Conservation (phyloP, 805 yeast species). For the Millerozyma miso region DNA sequence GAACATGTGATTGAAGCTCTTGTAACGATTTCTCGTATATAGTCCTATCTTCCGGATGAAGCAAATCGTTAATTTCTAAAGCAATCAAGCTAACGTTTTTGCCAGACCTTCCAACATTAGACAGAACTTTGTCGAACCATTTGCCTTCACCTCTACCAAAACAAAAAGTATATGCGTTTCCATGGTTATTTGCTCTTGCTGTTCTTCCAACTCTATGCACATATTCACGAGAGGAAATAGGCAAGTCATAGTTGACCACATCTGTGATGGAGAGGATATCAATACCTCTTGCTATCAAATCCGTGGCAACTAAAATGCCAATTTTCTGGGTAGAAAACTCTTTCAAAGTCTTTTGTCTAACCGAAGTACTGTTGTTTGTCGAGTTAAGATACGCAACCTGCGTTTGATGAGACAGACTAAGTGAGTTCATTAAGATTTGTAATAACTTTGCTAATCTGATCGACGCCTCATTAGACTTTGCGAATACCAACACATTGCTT, state of each 20-base stretch:
- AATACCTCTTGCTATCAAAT: conserved; percentile 93
- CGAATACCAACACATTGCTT: conserved; percentile 53
- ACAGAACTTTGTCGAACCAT: conserved; percentile 51
- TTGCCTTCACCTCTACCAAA: conserved; percentile 74
- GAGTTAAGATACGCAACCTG: conserved; percentile 51
- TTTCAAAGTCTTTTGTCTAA: conserved; percentile 52
- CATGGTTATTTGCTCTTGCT: conserved; percentile 83
- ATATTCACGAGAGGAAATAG: conserved; percentile 83
- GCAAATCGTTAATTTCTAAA: conserved; percentile 16
- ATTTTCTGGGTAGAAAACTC: conserved; percentile 54
- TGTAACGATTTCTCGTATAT: conserved; percentile 23
- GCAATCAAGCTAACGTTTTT: conserved; percentile 17
- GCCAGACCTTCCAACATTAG: conserved; percentile 43
- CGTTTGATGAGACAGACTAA: conserved; percentile 10
- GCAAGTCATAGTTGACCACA: conserved; percentile 88
- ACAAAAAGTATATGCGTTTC: conserved; percentile 71
- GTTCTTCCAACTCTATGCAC: conserved; percentile 97
- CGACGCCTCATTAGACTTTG: conserved; percentile 81
- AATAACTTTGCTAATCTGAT: conserved; percentile 70
- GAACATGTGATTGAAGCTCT: conserved; percentile 15
- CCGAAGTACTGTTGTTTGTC: conserved; percentile 46
- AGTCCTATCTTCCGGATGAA: conserved; percentile 19
- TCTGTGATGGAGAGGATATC: conserved; percentile 66
- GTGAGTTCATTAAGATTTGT: conserved; percentile 31
- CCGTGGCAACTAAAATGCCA: conserved; percentile 70